Percentiles rank a stretch among this genome's conserved stretches.
These are phyloP conservation scores for Asterophora lycoperdoides DNA, from an alignment of 768 basidiomycete genomes.

Conservation along the genomic window DNA sequence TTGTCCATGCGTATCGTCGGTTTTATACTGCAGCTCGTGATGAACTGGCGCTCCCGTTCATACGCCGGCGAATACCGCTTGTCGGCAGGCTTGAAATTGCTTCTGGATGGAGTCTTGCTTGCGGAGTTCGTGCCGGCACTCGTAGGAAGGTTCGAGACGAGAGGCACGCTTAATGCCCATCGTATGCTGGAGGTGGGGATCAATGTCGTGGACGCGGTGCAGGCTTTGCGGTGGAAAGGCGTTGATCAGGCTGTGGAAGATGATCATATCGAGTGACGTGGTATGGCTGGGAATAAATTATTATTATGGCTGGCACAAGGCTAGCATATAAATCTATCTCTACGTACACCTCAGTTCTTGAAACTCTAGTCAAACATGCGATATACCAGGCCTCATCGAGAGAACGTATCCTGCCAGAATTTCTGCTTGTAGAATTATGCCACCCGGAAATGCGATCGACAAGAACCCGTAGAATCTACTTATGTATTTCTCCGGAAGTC, in stretches of 20 bases:
- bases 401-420: too few relatives aligned
- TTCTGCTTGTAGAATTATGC: too few relatives aligned
- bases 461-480: too few relatives aligned
- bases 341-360: too few relatives aligned
- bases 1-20: conserved; percentile 13
- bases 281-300: too few relatives aligned
- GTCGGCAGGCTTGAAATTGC: conserved; percentile 1
- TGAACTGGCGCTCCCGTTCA: conserved; percentile 19
- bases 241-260: conserved; percentile 6
- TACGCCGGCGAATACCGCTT: conserved; percentile 21
- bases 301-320: not conserved
- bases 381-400: too few relatives aligned
- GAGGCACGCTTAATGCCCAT: not conserved
- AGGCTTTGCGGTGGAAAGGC: conserved; percentile 7
- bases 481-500: not conserved
- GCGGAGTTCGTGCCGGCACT: conserved; percentile 4
- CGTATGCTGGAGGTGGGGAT: not conserved
- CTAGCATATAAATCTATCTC: not conserved
- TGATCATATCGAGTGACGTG: conserved; percentile 7
- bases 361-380: too few relatives aligned
- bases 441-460: too few relatives aligned
- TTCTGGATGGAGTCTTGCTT: not conserved
- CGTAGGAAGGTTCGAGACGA: conserved; percentile 2
- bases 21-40: conserved; percentile 16
- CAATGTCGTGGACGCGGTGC: not conserved